Percentiles rank a stretch among this genome's conserved stretches.
phyloP scores from a whole-genome alignment of 495 filamentous ascomycete genomes.

The Cercophora scortea region DNA sequence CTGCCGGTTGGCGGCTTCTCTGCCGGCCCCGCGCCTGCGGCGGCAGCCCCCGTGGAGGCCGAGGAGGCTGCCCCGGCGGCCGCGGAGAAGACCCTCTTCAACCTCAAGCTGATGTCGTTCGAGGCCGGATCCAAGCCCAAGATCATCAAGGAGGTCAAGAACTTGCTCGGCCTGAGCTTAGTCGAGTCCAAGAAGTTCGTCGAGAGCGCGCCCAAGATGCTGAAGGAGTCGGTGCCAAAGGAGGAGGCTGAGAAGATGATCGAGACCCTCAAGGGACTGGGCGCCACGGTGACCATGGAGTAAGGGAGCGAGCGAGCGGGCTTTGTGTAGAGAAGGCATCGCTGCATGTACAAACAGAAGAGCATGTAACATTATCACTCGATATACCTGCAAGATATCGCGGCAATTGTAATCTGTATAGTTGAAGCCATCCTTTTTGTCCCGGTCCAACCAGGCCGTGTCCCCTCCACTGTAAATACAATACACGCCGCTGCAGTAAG shows the following conservation, averaged over 20 bases:
- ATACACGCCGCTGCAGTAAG: too few relatives aligned
- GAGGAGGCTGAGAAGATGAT: constrained; percentile 99
- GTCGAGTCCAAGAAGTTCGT: constrained; percentile 99
- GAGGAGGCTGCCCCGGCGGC: constrained; percentile 83
- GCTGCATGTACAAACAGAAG: constrained; percentile 25
- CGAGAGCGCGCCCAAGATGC: constrained; percentile 89
- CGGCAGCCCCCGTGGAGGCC: constrained; percentile 57
- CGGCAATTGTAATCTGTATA: too few relatives aligned
- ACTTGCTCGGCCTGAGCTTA: constrained; percentile 84
- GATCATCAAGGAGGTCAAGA: constrained; percentile 99
- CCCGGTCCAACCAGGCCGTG: too few relatives aligned
- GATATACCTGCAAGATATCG: constrained; percentile 8
- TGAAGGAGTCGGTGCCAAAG: constrained; percentile 98
- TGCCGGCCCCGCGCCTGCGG: constrained; percentile 45
- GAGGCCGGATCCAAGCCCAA: constrained; percentile 89
- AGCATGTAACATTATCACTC: constrained; percentile 24
- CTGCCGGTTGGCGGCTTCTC: constrained; percentile 84
- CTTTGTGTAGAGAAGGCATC: not conserved
- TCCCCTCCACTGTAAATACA: too few relatives aligned
- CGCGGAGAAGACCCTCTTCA: constrained; percentile 96
- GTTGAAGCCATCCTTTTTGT: too few relatives aligned
- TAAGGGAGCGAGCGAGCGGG: constrained; percentile 35
- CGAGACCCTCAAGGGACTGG: constrained; percentile 83
- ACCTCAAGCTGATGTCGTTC: constrained; percentile 81
- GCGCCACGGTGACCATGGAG: constrained; percentile 83